phyloP scores from a whole-genome alignment of 129 eudicot species.

The Centrapalus pauciflorus region DNA sequence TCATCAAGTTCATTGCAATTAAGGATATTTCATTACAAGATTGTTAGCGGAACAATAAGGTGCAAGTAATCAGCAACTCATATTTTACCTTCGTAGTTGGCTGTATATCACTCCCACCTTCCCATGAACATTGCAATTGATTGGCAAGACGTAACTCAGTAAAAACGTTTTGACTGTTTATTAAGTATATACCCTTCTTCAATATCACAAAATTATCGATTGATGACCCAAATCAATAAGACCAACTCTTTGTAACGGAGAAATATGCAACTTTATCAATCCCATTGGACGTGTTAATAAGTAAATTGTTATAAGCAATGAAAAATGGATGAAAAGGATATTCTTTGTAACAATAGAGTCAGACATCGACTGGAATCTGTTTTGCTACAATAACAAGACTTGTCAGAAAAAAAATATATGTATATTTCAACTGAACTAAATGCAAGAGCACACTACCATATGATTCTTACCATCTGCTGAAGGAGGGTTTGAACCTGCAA shows the following conservation, averaged over 20 bases:
- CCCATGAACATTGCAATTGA: not conserved
- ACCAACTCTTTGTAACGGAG: not conserved
- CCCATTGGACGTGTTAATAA: too few relatives aligned
- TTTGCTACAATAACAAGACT: slow-evolving; percentile 55
- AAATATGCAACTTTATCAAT: too few relatives aligned
- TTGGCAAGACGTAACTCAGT: not conserved
- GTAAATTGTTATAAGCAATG: too few relatives aligned
- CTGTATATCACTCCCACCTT: not conserved
- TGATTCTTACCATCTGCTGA: slow-evolving; percentile 77
- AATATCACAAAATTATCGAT: not conserved
- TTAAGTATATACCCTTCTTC: not conserved
- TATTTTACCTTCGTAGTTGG: too few relatives aligned
- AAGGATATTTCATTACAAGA: slow-evolving; percentile 20
- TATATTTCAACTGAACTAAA: not conserved
- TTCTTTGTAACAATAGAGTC: slow-evolving; percentile 78
- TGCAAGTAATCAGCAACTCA: not conserved
- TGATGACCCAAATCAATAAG: not conserved
- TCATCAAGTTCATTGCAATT: slow-evolving; percentile 47
- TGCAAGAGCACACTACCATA: not conserved
- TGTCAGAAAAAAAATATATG: not conserved
- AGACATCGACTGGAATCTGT: slow-evolving; percentile 89
- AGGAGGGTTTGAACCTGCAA: slow-evolving; percentile 92
- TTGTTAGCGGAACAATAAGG: not conserved
- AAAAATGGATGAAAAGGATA: slow-evolving; percentile 52
- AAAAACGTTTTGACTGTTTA: not conserved